Base-by-base conservation (phyloP, 805 yeast genomes). In the Debaryomyces maramus region DNA sequence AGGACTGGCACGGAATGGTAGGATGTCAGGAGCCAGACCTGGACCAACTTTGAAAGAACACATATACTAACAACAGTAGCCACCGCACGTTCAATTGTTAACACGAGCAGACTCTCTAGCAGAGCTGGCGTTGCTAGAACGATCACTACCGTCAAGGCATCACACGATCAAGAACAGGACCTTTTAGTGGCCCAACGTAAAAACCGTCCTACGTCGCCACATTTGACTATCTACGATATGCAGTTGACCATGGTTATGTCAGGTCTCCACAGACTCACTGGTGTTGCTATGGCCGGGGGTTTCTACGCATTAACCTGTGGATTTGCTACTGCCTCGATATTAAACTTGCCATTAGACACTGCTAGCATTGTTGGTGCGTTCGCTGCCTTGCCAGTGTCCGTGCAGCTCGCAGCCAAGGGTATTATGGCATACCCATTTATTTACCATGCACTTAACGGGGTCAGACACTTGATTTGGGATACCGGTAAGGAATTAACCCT, bases 381-480 rank as follows among this genome's bases (percentile, higher is more conserved):
- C 54, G 81, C 83, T 27, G 73, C 81, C 15, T 71, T 85, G 47
- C 93, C 96, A 31, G 59, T 77, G 14, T 73, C 72, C 40, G 70
- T 76, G 29, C 85, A 89, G 67, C 51, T 77, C 43, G 70, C 73
- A 17, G 68, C 80, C 43, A 93, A 93, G 73, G 81, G 83, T 36
- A 57, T 78, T 29, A 78, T 83, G 58, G 80, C 93, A 6, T 78
- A 78, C 72, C 90, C 97, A 50, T 88, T 93, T 65, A 85, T 85
- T 21, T 89, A 79, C 84, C 99, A 93, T 67, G 56, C 77, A 34
- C 79, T 74, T 61, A 88, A 90, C 63, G 97, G 98, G 55, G 45
- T 91, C 48, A 88, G 99, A 78, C 99, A 93, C 65, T 71, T 91
- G 65, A 59, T 87, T 40, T 93, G 99, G 99, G 99, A 93, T 64